These are phyloP conservation scores for Phragmites australis DNA, from an alignment of 176 grass and related monocot genomes.

Conservation along the genomic window DNA sequence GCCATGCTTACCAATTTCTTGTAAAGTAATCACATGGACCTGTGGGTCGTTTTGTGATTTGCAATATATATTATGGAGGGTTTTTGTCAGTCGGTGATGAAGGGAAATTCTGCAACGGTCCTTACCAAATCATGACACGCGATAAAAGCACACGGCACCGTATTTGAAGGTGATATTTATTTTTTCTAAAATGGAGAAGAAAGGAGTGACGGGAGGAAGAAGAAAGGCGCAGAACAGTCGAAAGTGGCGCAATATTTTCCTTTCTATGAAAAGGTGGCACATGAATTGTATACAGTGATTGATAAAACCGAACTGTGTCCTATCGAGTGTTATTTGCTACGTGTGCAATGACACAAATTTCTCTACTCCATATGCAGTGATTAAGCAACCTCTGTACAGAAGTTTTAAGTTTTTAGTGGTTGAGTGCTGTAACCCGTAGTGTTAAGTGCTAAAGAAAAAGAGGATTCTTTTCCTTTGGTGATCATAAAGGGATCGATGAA, in stretches of 20 bases:
- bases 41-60: neutral
- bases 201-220: neutral
- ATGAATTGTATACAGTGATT: neutral
- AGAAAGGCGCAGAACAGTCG: neutral
- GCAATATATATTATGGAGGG: neutral
- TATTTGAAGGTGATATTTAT: neutral
- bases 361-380: neutral
- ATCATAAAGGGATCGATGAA: slow-evolving; percentile 39
- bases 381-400: slow-evolving; percentile 10
- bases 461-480: slow-evolving; percentile 59
- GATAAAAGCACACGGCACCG: neutral
- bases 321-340: too few species aligned
- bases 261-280: neutral
- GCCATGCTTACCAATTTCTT: neutral
- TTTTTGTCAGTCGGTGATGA: neutral
- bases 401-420: slow-evolving; percentile 29
- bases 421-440: slow-evolving; percentile 1
- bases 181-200: neutral
- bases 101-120: slow-evolving; percentile 15
- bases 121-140: neutral
- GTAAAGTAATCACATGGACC: neutral
- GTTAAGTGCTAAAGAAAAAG: slow-evolving; percentile 23
- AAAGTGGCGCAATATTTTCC: neutral
- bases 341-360: neutral
- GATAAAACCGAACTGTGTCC: too few species aligned